Percentiles rank a stretch among this genome's conserved stretches.
Conservation (phyloP, 2,329 filamentous ascomycete species). For the Aspergillus sp. region DNA sequence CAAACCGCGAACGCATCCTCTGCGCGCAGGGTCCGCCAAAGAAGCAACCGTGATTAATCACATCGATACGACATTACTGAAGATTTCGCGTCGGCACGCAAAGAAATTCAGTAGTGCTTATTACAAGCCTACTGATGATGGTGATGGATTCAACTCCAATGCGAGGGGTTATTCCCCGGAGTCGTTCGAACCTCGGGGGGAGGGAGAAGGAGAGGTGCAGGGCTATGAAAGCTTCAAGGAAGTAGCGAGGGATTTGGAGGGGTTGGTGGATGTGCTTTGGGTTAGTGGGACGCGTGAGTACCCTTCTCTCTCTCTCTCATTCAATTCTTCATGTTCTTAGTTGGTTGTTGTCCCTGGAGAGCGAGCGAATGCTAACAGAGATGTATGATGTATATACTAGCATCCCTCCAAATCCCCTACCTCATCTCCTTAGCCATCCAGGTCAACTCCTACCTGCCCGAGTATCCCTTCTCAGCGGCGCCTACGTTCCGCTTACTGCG, state of each 20-base stretch:
- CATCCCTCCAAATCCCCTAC: constrained; percentile 79
- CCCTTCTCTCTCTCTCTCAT: neutral
- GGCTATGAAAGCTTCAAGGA: constrained; percentile 67
- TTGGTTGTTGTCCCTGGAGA: neutral
- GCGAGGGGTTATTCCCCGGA: neutral
- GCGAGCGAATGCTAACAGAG: neutral
- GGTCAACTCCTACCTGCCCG: constrained; percentile 69
- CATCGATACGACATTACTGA: constrained; percentile 55
- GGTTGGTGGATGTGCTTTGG: constrained; percentile 80
- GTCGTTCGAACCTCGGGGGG: neutral
- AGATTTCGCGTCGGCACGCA: constrained; percentile 55
- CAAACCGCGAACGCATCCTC: constrained; percentile 53
- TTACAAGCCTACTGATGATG: too few relatives aligned
- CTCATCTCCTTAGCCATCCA: constrained; percentile 75
- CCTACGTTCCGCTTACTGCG: constrained; percentile 69
- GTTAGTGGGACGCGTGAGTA: constrained; percentile 78
- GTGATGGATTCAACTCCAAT: too few relatives aligned
- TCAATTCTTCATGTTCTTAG: neutral
- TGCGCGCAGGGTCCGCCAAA: constrained; percentile 59
- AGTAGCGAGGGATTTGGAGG: constrained; percentile 72
- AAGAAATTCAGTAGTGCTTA: constrained; percentile 49
- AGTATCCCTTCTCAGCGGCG: constrained; percentile 69
- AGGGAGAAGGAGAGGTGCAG: constrained; percentile 32
- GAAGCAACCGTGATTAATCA: constrained; percentile 61
- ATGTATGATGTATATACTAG: too few relatives aligned